Percentiles rank a stretch among this genome's conserved stretches.
phyloP scores from a whole-genome alignment of 2,329 filamentous ascomycete species.

The Metarhizium rileyi region DNA sequence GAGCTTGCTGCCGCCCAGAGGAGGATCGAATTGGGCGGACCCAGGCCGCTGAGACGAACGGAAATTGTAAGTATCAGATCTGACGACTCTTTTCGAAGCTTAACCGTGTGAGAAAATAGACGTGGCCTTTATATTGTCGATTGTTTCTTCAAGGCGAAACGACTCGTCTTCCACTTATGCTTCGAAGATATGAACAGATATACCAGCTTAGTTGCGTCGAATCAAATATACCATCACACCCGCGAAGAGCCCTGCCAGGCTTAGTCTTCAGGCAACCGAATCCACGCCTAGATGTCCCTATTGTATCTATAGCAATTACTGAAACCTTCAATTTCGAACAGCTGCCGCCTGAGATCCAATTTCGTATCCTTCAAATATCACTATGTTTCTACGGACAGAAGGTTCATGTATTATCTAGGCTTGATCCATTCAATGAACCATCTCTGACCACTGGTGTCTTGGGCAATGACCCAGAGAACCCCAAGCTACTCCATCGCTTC shows the following conservation, averaged over 20 bases:
- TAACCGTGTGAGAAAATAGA: neutral
- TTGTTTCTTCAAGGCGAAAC: neutral
- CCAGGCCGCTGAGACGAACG: neutral
- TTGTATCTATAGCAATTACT: neutral
- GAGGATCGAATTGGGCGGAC: neutral
- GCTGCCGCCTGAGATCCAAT: conserved; percentile 14
- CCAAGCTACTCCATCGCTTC: conserved; percentile 27
- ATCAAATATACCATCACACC: neutral
- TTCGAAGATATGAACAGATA: neutral
- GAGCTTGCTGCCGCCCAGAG: neutral
- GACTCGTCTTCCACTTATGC: neutral
- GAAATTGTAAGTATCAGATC: neutral
- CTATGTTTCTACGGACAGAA: conserved; percentile 24
- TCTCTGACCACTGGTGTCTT: neutral
- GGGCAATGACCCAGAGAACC: neutral
- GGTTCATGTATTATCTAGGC: conserved; percentile 35
- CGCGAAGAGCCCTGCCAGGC: neutral
- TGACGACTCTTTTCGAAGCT: neutral
- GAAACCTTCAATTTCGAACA: neutral
- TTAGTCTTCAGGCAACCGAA: neutral
- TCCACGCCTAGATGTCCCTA: neutral
- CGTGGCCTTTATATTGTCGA: neutral
- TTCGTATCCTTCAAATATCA: conserved; percentile 25
- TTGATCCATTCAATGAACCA: conserved; percentile 26
- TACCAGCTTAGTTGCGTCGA: neutral